A percentile compares a stretch with the other conserved stretches of the same genome.
Evolutionary conservation across 2,329 filamentous ascomycete genomes (phyloP).

Genomic region (Alternaria tenuissima): DNA sequence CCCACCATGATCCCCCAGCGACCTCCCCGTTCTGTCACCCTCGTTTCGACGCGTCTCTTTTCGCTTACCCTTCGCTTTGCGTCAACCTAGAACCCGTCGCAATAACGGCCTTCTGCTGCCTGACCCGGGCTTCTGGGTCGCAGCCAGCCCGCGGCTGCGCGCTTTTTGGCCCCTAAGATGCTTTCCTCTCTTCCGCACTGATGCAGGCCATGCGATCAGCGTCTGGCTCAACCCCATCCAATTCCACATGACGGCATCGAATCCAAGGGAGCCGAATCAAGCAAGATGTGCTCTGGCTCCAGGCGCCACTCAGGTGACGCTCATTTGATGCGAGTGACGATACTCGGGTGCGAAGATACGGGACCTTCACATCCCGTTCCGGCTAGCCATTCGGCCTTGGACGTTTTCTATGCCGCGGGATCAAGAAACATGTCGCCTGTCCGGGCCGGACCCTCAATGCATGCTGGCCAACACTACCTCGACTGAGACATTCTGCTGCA

Average conservation of each 20-base stretch:
- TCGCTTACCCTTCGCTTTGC: slow-evolving; percentile 12
- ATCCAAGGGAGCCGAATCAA: not conserved
- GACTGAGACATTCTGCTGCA: slow-evolving; percentile 25
- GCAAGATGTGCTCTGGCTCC: not conserved
- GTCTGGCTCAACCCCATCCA: not conserved
- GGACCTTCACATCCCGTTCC: slow-evolving; percentile 1
- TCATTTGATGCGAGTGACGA: slow-evolving; percentile 23
- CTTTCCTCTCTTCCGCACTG: slow-evolving; percentile 8
- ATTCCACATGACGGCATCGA: not conserved
- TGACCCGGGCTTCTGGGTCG: slow-evolving; percentile 21
- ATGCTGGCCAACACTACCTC: slow-evolving; percentile 11
- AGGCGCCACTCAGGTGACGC: slow-evolving; percentile 25
- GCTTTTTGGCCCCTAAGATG: slow-evolving; percentile 13
- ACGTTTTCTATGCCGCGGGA: slow-evolving; percentile 12
- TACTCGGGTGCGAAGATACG: slow-evolving; percentile 11
- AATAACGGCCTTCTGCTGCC: slow-evolving; percentile 23
- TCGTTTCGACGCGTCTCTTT: slow-evolving; percentile 22
- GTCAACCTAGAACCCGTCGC: slow-evolving; percentile 6
- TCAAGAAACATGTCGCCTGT: slow-evolving; percentile 1
- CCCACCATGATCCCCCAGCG: slow-evolving; percentile 11
- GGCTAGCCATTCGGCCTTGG: slow-evolving; percentile 13
- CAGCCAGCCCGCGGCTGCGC: slow-evolving; percentile 13
- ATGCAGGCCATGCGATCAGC: slow-evolving; percentile 11
- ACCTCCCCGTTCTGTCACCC: slow-evolving; percentile 17
- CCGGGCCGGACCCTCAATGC: slow-evolving; percentile 6